A percentile compares a stretch with the other conserved stretches of the same genome.
These are phyloP conservation scores for Apiospora sp. DNA, from an alignment of 2,329 filamentous ascomycete species.

Conservation along the genomic window DNA sequence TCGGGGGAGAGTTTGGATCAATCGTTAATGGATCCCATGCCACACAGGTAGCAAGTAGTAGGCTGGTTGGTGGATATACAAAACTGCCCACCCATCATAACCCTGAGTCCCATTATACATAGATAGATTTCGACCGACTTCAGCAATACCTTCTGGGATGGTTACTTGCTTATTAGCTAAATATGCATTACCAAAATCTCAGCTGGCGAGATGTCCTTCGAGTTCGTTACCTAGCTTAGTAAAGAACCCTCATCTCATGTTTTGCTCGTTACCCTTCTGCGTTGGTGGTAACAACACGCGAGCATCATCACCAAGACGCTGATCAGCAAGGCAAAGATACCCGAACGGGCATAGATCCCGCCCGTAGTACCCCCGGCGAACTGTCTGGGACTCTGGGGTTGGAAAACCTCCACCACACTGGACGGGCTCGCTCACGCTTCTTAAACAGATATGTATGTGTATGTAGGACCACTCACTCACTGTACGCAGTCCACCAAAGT, in stretches of 20 bases:
- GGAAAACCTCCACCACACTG: not conserved
- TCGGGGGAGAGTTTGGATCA: not conserved
- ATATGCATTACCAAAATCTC: not conserved
- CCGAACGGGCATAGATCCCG: slow-evolving; percentile 22
- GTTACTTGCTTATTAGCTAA: not conserved
- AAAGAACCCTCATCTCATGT: not conserved
- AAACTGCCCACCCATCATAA: slow-evolving; percentile 1
- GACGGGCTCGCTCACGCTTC: not conserved
- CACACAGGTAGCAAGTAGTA: not conserved
- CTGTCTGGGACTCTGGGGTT: slow-evolving; percentile 4
- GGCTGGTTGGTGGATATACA: not conserved
- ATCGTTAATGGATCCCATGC: not conserved
- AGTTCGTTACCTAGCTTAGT: not conserved
- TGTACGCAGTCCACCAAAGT: not conserved
- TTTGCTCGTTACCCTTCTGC: not conserved
- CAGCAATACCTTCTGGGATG: not conserved
- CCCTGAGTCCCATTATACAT: not conserved
- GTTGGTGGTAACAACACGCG: not conserved
- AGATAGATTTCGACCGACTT: not conserved
- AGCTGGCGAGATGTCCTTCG: not conserved
- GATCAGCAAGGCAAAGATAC: slow-evolving; percentile 11
- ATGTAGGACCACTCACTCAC: not conserved
- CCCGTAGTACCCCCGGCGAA: not conserved
- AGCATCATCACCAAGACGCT: not conserved
- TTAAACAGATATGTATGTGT: not conserved